Base-by-base conservation (phyloP, 345 rosid genomes). In the Odontarrhena argentea region DNA sequence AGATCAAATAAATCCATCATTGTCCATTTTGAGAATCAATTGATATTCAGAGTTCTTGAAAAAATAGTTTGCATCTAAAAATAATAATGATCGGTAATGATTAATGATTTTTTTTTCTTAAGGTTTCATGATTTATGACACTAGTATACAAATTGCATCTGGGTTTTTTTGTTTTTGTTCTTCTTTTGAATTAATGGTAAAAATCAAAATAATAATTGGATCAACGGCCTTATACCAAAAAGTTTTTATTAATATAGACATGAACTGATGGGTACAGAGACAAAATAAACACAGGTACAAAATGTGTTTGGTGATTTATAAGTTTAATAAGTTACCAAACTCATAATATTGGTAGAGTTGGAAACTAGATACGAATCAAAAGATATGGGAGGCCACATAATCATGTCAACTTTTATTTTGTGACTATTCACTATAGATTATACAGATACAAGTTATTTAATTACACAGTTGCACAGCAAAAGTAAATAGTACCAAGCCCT, bases 401-500 rank as follows among this genome's bases (percentile, higher is more conserved):
- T 26, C 5, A 18, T 18, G 22, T 18, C 24, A 42, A 59, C 22
- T 30, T 51, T 5, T 34, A 13, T 1, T 60, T 58, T 7, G 22
- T 14, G 8, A 14, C 49, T 1, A 59, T 12, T 28, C 43, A 57
- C 42, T 38, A 40, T 8, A 32, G 42, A 68, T 42, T 15, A 30
- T 15, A 46, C 28, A 48, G 12, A 4, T 41, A 8, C 13, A 59
- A 13, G 26, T 49, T 60, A 38, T 69, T 10, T 9, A 18, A 60
- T 46, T 9, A 38, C 3, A 43, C 47, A 13, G 63, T 62, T 47
- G 57, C 55, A 63, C 62, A 54, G 28, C 25, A 46, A 63, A 48
- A 47, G 55, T 36, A 54, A 35, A 47, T 55, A 62, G 61, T 54
- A 62, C 54, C 56, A 45, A 54, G 46, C 35, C 63, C 46, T 62